These are phyloP conservation scores for Beauveria sp. DNA, from an alignment of 2,329 filamentous ascomycete species.

Conservation along the genomic window DNA sequence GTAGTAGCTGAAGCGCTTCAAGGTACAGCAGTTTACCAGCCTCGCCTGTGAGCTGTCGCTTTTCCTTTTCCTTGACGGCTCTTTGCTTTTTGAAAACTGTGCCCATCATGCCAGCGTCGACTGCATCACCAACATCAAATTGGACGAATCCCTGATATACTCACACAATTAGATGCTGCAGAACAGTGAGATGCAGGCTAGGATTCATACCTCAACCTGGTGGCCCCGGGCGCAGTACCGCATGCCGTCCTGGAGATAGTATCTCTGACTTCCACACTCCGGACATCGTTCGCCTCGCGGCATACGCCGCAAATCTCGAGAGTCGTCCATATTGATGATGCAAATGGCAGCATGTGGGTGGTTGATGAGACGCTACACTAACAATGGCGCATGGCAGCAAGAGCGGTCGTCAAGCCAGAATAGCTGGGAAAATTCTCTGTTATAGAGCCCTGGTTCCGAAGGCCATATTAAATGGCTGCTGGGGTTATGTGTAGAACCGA, in stretches of 20 bases:
- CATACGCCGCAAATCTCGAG: slow-evolving; percentile 41
- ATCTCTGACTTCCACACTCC: slow-evolving; percentile 63
- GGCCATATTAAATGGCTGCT: background rate
- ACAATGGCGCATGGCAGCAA: background rate
- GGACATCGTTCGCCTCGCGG: slow-evolving; percentile 47
- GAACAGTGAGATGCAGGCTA: background rate
- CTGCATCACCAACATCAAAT: slow-evolving; percentile 57
- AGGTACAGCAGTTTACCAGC: slow-evolving; percentile 72
- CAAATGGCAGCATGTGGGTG: background rate
- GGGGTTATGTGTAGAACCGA: background rate
- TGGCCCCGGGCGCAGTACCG: slow-evolving; percentile 77
- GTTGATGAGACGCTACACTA: background rate
- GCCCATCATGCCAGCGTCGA: slow-evolving; percentile 58
- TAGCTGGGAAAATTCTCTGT: background rate
- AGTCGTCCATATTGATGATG: slow-evolving; percentile 28
- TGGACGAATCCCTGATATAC: slow-evolving; percentile 41
- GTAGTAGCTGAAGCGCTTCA: slow-evolving; percentile 73
- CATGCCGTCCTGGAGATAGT: slow-evolving; percentile 67
- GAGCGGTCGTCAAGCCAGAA: background rate
- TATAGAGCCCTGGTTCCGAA: background rate
- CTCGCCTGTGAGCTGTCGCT: slow-evolving; percentile 53
- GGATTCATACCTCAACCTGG: slow-evolving; percentile 56
- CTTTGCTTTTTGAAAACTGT: slow-evolving; percentile 48
- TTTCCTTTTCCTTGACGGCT: slow-evolving; percentile 44
- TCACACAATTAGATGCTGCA: slow-evolving; percentile 5